Conservation (phyloP, 2,329 filamentous ascomycete genomes). For the Aspergillus sp. region DNA sequence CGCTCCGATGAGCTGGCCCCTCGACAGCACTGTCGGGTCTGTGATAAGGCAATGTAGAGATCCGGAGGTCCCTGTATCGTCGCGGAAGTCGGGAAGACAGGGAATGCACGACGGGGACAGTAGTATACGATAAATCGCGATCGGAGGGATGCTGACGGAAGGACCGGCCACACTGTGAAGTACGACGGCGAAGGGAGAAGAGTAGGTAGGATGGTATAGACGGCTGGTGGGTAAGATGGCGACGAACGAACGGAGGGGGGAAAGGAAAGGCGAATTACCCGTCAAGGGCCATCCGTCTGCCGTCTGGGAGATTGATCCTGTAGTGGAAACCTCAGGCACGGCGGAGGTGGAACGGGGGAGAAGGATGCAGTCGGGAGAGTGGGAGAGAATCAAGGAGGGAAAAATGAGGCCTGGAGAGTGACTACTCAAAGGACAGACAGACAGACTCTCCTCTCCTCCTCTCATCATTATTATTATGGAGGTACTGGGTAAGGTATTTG, state of each 20-base stretch:
- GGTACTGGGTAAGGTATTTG: too few species aligned
- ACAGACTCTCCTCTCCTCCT: background rate
- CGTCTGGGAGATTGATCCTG: conserved; percentile 2
- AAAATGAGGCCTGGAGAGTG: conserved; percentile 1
- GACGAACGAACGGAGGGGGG: conserved; percentile 16
- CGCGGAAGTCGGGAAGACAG: background rate
- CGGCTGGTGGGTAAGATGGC: conserved; percentile 5
- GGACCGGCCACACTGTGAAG: background rate
- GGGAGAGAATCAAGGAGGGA: conserved; percentile 2
- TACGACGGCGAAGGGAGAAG: too few species aligned
- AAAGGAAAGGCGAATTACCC: conserved; percentile 5
- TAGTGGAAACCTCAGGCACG: conserved; percentile 9
- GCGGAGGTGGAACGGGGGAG: conserved; percentile 3
- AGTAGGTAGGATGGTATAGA: background rate
- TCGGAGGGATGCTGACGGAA: conserved; percentile 1
- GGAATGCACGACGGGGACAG: background rate
- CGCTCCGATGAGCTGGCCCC: conserved; percentile 24
- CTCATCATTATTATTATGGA: too few species aligned
- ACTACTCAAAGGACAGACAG: conserved; percentile 11
- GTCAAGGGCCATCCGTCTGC: conserved; percentile 1
- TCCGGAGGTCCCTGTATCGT: background rate
- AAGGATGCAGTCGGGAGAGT: background rate
- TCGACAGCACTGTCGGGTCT: conserved; percentile 21
- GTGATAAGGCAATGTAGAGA: too few species aligned
- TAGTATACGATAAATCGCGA: conserved; percentile 6